Evolutionary conservation across 768 basidiomycete genomes (phyloP).

Genomic region (Arthromyces matolae): DNA sequence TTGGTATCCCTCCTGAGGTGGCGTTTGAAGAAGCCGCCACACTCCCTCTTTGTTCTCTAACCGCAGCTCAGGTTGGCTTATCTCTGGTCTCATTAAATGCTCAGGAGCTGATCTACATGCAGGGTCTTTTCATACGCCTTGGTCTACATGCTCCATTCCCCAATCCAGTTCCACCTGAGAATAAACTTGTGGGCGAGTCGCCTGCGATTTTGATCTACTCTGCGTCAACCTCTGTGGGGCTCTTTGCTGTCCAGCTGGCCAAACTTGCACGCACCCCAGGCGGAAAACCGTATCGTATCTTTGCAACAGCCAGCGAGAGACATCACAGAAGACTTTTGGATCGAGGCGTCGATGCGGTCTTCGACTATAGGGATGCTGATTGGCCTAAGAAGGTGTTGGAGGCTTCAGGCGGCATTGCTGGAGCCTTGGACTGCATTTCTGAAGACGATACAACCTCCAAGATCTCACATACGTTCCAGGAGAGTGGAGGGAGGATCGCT

Average conservation of each 20-base stretch:
- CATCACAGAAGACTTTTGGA: constrained; percentile 24
- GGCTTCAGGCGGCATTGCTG: constrained; percentile 25
- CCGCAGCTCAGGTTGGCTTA: constrained; percentile 29
- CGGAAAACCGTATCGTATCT: constrained; percentile 25
- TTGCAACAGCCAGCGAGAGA: constrained; percentile 28
- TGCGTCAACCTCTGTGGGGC: constrained; percentile 31
- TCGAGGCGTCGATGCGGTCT: constrained; percentile 28
- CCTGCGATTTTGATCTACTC: constrained; percentile 31
- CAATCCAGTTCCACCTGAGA: constrained; percentile 18
- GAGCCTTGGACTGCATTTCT: constrained; percentile 33
- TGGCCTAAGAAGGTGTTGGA: constrained; percentile 28
- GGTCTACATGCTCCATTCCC: constrained; percentile 27
- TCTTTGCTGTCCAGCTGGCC: constrained; percentile 27
- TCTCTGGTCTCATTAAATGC: background rate
- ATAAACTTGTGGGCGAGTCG: constrained; percentile 9
- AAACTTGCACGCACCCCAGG: constrained; percentile 20
- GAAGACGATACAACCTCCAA: constrained; percentile 27
- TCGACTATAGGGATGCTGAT: constrained; percentile 27
- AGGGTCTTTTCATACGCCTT: constrained; percentile 32
- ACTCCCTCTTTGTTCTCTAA: constrained; percentile 28
- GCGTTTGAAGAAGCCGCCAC: constrained; percentile 33
- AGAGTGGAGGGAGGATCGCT: constrained; percentile 28
- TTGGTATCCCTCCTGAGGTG: constrained; percentile 22
- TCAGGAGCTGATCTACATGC: background rate
- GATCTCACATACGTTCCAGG: constrained; percentile 27